phyloP scores from a whole-genome alignment of 768 basidiomycete species.

The Phylloporus arenicola region DNA sequence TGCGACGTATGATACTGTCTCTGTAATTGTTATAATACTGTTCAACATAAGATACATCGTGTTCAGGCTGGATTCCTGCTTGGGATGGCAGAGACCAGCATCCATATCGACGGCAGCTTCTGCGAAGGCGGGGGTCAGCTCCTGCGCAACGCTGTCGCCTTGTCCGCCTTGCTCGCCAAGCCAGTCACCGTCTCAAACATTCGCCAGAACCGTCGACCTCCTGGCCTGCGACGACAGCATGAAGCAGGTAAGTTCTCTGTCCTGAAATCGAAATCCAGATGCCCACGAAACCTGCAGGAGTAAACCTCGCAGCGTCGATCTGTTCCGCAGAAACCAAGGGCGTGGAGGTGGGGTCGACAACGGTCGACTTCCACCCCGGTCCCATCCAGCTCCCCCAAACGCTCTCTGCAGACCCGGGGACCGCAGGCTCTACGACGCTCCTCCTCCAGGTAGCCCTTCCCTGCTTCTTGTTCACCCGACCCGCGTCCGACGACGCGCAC shows the following conservation, averaged over 20 bases:
- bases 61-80: too few relatives aligned
- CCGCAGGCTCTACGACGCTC: conserved; percentile 68
- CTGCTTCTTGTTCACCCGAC: conserved; percentile 52
- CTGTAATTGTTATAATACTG: not conserved
- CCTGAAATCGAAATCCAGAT: not conserved
- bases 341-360: conserved; percentile 46
- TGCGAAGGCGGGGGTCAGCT: conserved; percentile 38
- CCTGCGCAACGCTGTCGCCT: conserved; percentile 59
- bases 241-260: conserved; percentile 44
- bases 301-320: conserved; percentile 60
- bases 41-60: not conserved
- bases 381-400: conserved; percentile 35
- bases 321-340: conserved; percentile 51
- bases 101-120: too few relatives aligned
- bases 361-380: conserved; percentile 54
- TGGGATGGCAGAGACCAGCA: too few relatives aligned
- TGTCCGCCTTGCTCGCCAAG: conserved; percentile 60
- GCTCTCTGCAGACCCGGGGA: conserved; percentile 44
- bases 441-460: conserved; percentile 70
- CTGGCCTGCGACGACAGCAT: conserved; percentile 71
- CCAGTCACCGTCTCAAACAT: conserved; percentile 59
- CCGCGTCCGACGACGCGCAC: not conserved
- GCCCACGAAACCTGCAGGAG: conserved; percentile 35
- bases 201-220: conserved; percentile 49
- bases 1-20: conserved; percentile 5